Percentiles rank a stretch among this genome's conserved stretches.
Conservation (phyloP, 306 rosid species). For the Lathyrus sativus region DNA sequence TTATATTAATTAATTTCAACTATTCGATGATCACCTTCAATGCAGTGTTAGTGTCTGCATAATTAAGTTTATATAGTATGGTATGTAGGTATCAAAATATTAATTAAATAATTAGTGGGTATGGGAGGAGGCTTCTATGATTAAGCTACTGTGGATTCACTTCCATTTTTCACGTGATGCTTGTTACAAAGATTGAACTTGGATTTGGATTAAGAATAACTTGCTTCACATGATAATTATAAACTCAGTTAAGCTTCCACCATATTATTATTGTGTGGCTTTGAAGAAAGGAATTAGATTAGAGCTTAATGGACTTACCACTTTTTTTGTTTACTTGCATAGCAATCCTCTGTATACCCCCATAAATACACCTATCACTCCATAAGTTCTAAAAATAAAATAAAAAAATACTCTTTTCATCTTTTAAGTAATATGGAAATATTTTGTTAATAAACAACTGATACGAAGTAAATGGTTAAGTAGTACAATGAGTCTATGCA, state of each 20-base stretch:
- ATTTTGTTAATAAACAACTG: too few species aligned
- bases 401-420: too few species aligned
- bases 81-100: not conserved
- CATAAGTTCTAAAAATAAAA: too few species aligned
- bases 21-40: not conserved
- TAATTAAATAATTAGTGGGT: not conserved
- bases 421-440: too few species aligned
- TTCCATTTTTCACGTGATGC: constrained; percentile 34
- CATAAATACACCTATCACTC: too few species aligned
- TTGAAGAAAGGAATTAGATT: constrained; percentile 42
- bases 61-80: not conserved
- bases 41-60: not conserved
- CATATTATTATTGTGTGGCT: not conserved
- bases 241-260: constrained; percentile 3
- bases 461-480: too few species aligned
- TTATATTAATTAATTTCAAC: not conserved
- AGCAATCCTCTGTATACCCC: too few species aligned
- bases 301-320: not conserved
- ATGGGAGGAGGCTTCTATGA: not conserved
- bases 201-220: constrained; percentile 52
- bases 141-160: constrained; percentile 35
- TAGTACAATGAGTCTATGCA: too few species aligned
- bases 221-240: constrained; percentile 36
- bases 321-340: not conserved
- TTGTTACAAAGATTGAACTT: constrained; percentile 15